Evolutionary conservation across 305 asterid species (phyloP), one percentile per base, ranked within the genome.

Genomic region (Euphrasia arctica): DNA sequence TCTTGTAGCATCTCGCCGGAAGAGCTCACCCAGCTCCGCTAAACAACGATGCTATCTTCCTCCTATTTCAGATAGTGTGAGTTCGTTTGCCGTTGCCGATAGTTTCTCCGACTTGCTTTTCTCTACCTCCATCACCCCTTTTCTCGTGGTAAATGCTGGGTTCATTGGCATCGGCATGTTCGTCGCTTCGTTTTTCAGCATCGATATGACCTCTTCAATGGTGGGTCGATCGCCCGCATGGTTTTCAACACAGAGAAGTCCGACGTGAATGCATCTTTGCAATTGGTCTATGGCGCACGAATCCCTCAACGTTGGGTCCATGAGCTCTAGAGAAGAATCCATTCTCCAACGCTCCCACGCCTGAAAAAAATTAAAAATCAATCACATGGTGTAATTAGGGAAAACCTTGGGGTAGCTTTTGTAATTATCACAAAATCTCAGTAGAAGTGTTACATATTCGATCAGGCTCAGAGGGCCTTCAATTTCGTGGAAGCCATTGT

Each of bases 281-380:
- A 82, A 0, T 63, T 71, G 79, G 14, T 59, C 69, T 31, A 31
- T 15, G 12, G 59, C 32, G 64, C 72, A 76, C 3, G 75, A 64
- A 60, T 62, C 63, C 7, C 48, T 71, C 5, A 88, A 66, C 6
- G 57, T 45, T 9, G 79, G 80, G 80, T 88, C 95, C 81, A 74
- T 67, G 18, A 83, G 47, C 39, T 85, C 74, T 34, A 71, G 0
- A 3, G 78, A 73, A 52, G 55, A 45, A 49, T 54, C 66, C 49
- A 57, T 70, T 60, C 63, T 73, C 89, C 89, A 83, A 18, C 73
- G 74, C 65, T 83, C 80, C 91, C 96, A 89, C n/a, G 80, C 88
- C 91, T 83, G 69, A 45, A 67, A 18, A 28, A n/a, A n/a, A n/a
- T n/a, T n/a, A n/a, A n/a, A n/a, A 54, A 54, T 12, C 9, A 11